phyloP scores from a whole-genome alignment of 148 eudicot species.

The Linanthus parryae region DNA sequence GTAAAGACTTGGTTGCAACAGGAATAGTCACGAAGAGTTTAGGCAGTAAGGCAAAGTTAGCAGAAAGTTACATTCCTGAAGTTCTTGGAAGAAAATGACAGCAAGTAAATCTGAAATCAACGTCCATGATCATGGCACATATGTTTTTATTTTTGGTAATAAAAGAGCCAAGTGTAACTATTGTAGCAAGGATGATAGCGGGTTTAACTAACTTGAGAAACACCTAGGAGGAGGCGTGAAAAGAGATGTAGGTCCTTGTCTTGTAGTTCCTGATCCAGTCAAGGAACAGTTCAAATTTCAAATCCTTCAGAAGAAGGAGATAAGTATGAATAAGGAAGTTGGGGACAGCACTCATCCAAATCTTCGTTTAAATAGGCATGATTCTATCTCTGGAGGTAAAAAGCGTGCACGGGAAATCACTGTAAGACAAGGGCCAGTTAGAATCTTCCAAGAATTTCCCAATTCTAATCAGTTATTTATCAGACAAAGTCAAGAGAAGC shows the following conservation, averaged over 20 bases:
- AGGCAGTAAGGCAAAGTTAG: too few relatives aligned
- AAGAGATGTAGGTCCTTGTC: slow-evolving; percentile 33
- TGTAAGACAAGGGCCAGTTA: slow-evolving; percentile 34
- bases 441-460: slow-evolving; percentile 54
- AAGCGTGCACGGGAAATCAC: slow-evolving; percentile 7
- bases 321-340: slow-evolving; percentile 29
- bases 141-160: slow-evolving; percentile 25
- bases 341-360: slow-evolving; percentile 17
- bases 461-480: too few relatives aligned
- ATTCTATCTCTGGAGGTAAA: slow-evolving; percentile 6
- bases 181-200: slow-evolving; percentile 42
- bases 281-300: slow-evolving; percentile 22
- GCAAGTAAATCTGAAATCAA: slow-evolving; percentile 6
- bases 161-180: slow-evolving; percentile 41
- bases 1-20: too few relatives aligned
- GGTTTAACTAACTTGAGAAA: slow-evolving; percentile 35
- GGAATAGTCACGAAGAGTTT: too few relatives aligned
- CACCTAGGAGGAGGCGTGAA: slow-evolving; percentile 44
- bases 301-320: slow-evolving; percentile 21
- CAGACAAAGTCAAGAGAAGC: too few relatives aligned
- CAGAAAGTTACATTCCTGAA: too few relatives aligned
- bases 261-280: slow-evolving; percentile 25
- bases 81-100: slow-evolving; percentile 14
- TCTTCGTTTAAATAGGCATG: slow-evolving; percentile 28
- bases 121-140: slow-evolving; percentile 36